Percentiles rank a stretch among this genome's conserved stretches.
These are phyloP conservation scores for Moesziomyces globuligerus DNA, from an alignment of 1,284 basidiomycete species.

Conservation along the genomic window DNA sequence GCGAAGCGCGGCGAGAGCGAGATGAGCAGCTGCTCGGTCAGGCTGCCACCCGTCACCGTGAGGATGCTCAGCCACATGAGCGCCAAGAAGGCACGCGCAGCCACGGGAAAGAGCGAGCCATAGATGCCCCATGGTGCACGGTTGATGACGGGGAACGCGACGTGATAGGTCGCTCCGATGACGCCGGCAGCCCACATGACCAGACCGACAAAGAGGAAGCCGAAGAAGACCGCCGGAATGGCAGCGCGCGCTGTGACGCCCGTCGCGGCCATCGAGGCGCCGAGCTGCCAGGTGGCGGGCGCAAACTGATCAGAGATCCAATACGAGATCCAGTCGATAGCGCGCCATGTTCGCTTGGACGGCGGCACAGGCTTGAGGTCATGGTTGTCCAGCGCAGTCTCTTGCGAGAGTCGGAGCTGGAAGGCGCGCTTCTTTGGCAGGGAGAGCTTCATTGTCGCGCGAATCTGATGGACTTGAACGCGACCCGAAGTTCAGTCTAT, in stretches of 20 bases:
- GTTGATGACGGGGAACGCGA: conserved; percentile 41
- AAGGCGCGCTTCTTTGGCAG: conserved; percentile 1
- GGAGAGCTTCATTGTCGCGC: not conserved
- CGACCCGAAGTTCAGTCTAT: too few species aligned
- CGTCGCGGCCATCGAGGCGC: conserved; percentile 26
- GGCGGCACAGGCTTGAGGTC: conserved; percentile 21
- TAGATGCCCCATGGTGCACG: conserved; percentile 27
- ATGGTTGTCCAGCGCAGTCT: conserved; percentile 32
- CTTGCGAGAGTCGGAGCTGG: conserved; percentile 23
- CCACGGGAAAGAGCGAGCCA: conserved; percentile 22
- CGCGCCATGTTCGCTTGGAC: conserved; percentile 11
- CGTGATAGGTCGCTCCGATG: conserved; percentile 31
- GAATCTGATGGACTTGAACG: not conserved
- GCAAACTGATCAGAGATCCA: conserved; percentile 41
- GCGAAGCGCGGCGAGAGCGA: conserved; percentile 19
- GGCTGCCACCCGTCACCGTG: conserved; percentile 17
- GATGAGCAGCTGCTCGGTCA: conserved; percentile 22
- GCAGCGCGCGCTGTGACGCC: conserved; percentile 29
- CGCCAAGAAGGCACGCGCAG: conserved; percentile 14
- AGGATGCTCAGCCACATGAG: conserved; percentile 38
- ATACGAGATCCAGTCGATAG: conserved; percentile 29
- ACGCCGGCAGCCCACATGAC: conserved; percentile 32
- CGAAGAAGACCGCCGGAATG: conserved; percentile 22
- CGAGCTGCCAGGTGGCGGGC: conserved; percentile 33
- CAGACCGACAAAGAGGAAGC: conserved; percentile 25